Conservation (phyloP, 2,329 filamentous ascomycete genomes). For the Ceratocystis cubensis region DNA sequence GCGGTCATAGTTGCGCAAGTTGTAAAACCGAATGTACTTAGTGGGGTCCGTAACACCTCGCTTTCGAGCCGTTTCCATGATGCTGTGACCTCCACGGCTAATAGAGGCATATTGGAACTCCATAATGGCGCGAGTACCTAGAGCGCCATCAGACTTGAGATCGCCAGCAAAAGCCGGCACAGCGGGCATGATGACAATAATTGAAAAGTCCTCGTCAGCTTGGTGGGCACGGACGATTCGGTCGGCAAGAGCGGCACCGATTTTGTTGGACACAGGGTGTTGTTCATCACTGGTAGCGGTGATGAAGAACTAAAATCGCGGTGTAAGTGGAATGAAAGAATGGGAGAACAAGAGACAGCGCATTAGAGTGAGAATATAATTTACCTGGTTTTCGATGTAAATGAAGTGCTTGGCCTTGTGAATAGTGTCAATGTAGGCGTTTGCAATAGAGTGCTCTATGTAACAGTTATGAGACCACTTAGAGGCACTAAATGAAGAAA, state of each 20-base stretch:
- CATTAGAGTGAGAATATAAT: background rate
- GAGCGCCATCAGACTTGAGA: conserved; percentile 55
- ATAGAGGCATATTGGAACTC: conserved; percentile 77
- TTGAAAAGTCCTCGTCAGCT: conserved; percentile 54
- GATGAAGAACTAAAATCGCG: conserved; percentile 58
- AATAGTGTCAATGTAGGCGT: conserved; percentile 68
- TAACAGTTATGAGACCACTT: conserved; percentile 41
- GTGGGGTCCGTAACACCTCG: conserved; percentile 58
- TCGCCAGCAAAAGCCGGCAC: conserved; percentile 77
- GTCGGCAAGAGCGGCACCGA: conserved; percentile 67
- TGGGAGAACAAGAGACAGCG: background rate
- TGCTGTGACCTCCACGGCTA: conserved; percentile 62
- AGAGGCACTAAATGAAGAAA: conserved; percentile 30
- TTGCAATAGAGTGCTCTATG: conserved; percentile 66
- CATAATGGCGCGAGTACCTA: conserved; percentile 76
- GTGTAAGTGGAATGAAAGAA: conserved; percentile 17
- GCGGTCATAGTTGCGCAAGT: conserved; percentile 71
- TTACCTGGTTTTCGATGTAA: conserved; percentile 63
- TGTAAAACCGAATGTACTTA: conserved; percentile 72
- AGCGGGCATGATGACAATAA: conserved; percentile 66
- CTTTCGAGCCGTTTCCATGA: conserved; percentile 56
- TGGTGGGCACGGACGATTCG: conserved; percentile 59
- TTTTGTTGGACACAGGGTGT: conserved; percentile 61
- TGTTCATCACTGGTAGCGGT: conserved; percentile 62
- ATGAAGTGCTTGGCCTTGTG: conserved; percentile 56